These are phyloP conservation scores for Lentinula lateritia DNA, from an alignment of 768 basidiomycete genomes.

Conservation along the genomic window DNA sequence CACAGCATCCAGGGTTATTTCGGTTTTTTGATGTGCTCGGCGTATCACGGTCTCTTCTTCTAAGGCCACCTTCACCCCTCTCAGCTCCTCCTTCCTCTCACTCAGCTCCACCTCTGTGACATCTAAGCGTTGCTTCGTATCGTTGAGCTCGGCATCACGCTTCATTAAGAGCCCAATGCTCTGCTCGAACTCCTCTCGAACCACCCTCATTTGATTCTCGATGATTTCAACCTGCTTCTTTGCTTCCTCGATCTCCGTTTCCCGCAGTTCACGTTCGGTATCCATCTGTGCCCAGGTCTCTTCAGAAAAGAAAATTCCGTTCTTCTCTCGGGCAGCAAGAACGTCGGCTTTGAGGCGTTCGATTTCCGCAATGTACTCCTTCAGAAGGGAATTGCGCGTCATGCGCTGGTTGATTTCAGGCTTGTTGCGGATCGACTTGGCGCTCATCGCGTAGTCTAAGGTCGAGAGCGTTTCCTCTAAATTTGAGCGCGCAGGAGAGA, in stretches of 20 bases:
- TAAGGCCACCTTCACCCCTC: conserved; percentile 49
- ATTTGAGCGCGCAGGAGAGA: conserved; percentile 90
- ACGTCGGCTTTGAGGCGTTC: conserved; percentile 89
- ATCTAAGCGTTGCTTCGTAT: conserved; percentile 51
- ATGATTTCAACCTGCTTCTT: conserved; percentile 77
- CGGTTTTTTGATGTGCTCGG: conserved; percentile 72
- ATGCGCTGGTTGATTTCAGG: conserved; percentile 95
- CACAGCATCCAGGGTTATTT: conserved; percentile 63
- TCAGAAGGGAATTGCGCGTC: conserved; percentile 86
- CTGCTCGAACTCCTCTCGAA: conserved; percentile 90
- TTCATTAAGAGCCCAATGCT: conserved; percentile 72
- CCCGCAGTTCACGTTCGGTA: conserved; percentile 67
- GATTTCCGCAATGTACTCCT: conserved; percentile 92
- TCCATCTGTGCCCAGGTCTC: conserved; percentile 86
- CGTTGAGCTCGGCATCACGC: conserved; percentile 70
- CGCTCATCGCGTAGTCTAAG: conserved; percentile 91
- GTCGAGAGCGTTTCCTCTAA: conserved; percentile 98
- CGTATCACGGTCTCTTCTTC: conserved; percentile 79
- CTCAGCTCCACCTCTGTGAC: conserved; percentile 47
- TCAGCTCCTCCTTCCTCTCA: conserved; percentile 52
- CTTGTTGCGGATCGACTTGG: conserved; percentile 92
- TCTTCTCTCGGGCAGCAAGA: conserved; percentile 89
- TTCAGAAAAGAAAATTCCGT: conserved; percentile 90
- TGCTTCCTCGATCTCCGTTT: conserved; percentile 78
- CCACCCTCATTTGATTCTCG: conserved; percentile 73